Conservation (phyloP, 352 stramenopile species). For the Plasmopara halstedii region DNA sequence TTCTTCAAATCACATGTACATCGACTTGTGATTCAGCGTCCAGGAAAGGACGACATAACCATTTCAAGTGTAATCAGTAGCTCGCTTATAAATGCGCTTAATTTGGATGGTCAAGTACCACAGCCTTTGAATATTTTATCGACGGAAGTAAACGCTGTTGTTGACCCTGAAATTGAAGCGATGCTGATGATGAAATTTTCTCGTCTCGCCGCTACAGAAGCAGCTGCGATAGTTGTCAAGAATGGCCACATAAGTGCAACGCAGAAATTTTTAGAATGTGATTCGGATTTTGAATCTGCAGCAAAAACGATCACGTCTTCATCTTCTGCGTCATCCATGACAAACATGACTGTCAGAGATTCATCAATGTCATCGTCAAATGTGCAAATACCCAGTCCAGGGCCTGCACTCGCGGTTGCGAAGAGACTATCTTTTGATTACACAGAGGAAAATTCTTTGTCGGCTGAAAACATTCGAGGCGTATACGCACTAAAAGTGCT, state of each 20-base stretch:
- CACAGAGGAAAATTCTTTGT: conserved; percentile 13
- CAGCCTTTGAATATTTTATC: conserved; percentile 18
- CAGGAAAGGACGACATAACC: conserved; percentile 59
- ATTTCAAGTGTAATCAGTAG: conserved; percentile 71
- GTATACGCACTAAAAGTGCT: conserved; percentile 29
- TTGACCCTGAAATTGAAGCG: conserved; percentile 41
- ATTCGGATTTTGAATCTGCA: conserved; percentile 30
- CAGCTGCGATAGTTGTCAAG: conserved; percentile 30
- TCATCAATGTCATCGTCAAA: conserved; percentile 18
- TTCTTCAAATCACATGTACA: conserved; percentile 64
- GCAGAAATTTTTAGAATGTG: conserved; percentile 26
- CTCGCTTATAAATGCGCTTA: conserved; percentile 38
- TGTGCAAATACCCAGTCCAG: conserved; percentile 10
- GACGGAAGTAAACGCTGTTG: conserved; percentile 21
- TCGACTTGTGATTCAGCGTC: conserved; percentile 57
- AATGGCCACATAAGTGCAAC: conserved; percentile 19
- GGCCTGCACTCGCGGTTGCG: conserved; percentile 2
- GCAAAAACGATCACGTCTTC: conserved; percentile 13
- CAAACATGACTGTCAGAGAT: conserved; percentile 17
- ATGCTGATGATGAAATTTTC: conserved; percentile 64
- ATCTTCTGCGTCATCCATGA: conserved; percentile 15
- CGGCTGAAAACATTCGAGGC: conserved; percentile 16
- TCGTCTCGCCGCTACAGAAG: conserved; percentile 42
- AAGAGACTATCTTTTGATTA: conserved; percentile 19
- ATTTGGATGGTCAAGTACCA: conserved; percentile 22